A percentile compares a stretch with the other conserved stretches of the same genome.
Evolutionary conservation across 257 asterid genomes (phyloP).

Genomic region (Echium plantagineum): DNA sequence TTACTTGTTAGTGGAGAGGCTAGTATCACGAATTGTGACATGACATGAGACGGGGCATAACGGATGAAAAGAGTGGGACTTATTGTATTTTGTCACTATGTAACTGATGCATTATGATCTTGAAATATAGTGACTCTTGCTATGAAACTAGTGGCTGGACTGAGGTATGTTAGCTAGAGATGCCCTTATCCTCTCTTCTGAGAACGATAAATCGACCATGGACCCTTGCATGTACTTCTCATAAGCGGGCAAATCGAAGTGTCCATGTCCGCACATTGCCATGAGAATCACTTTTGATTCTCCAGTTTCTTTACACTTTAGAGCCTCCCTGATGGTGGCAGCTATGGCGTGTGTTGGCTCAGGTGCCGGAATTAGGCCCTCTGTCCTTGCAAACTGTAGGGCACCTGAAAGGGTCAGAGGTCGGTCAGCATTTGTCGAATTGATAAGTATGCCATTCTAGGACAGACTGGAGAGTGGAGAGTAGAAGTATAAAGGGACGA

Average conservation of each 20-base stretch:
- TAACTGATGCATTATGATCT: neutral
- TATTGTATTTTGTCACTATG: too few species aligned
- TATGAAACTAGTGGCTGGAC: neutral
- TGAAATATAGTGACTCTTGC: neutral
- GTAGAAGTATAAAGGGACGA: neutral
- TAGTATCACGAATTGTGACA: too few species aligned
- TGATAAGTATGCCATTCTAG: neutral
- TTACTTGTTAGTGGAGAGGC: too few species aligned
- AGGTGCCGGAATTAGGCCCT: slow-evolving; percentile 90
- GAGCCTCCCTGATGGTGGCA: slow-evolving; percentile 82
- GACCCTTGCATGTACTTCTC: slow-evolving; percentile 72
- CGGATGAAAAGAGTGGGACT: too few species aligned
- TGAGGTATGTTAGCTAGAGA: slow-evolving; percentile 66
- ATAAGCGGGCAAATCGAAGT: slow-evolving; percentile 81
- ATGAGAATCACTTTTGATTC: slow-evolving; percentile 78
- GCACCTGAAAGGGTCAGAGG: slow-evolving; percentile 38
- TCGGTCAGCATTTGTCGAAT: neutral
- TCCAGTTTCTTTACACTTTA: slow-evolving; percentile 68
- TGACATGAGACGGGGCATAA: too few species aligned
- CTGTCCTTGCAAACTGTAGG: slow-evolving; percentile 72
- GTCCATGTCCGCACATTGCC: slow-evolving; percentile 99
- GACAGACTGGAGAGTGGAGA: neutral
- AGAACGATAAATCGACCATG: slow-evolving; percentile 58
- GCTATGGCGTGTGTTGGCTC: slow-evolving; percentile 93
- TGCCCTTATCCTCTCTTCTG: slow-evolving; percentile 39